Conservation (phyloP, 2,329 filamentous ascomycete genomes). For the Curvularia sp. region DNA sequence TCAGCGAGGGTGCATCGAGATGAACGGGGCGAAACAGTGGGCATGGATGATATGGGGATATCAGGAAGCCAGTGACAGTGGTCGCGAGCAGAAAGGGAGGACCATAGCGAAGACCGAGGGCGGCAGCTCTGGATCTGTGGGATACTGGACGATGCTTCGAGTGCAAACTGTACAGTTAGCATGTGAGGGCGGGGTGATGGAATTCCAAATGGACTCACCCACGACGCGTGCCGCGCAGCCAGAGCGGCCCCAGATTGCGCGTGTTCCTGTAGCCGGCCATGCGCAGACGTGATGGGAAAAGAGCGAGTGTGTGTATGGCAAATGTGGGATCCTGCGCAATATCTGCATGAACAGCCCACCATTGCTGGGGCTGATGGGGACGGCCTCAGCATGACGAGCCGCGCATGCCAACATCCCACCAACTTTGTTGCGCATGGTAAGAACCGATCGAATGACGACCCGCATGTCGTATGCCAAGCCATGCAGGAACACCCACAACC, state of each 20-base stretch:
- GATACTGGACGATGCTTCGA: slow-evolving; percentile 25
- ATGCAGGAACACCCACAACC: slow-evolving; percentile 26
- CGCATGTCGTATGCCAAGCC: slow-evolving; percentile 32
- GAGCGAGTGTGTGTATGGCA: slow-evolving; percentile 2
- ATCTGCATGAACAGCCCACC: slow-evolving; percentile 21
- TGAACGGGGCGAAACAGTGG: slow-evolving; percentile 34
- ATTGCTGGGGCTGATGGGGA: slow-evolving; percentile 32
- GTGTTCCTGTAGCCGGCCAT: slow-evolving; percentile 40
- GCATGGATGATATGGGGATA: slow-evolving; percentile 24
- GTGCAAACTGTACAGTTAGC: slow-evolving; percentile 35
- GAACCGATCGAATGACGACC: slow-evolving; percentile 22
- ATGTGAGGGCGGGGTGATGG: background rate
- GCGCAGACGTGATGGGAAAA: slow-evolving; percentile 5
- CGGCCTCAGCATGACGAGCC: slow-evolving; percentile 41
- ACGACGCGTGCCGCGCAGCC: slow-evolving; percentile 41
- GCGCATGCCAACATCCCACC: slow-evolving; percentile 27
- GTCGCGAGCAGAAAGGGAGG: slow-evolving; percentile 39
- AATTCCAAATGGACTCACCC: slow-evolving; percentile 20
- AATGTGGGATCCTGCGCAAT: slow-evolving; percentile 1
- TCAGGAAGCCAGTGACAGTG: slow-evolving; percentile 32
- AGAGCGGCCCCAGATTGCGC: slow-evolving; percentile 36
- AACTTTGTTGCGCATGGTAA: slow-evolving; percentile 29
- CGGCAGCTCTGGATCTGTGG: slow-evolving; percentile 19
- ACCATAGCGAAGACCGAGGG: slow-evolving; percentile 38
- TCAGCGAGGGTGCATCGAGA: slow-evolving; percentile 42